Base-by-base conservation (phyloP, 352 stramenopile genomes). In the Globisporangium solare region DNA sequence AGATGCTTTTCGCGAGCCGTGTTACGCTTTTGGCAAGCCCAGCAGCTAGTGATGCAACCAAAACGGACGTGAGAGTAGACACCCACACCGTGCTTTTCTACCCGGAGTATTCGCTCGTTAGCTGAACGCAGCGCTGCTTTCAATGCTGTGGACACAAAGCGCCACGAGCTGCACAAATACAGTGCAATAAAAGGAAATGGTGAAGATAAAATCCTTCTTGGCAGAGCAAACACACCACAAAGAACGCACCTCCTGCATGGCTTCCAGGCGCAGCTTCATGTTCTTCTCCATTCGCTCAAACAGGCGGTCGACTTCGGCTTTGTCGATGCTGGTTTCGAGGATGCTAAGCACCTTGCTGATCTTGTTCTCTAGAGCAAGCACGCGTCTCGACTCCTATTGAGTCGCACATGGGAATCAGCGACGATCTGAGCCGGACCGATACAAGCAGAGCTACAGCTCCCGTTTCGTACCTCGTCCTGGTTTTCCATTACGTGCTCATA, bases 241-340 rank as follows among this genome's bases (percentile, higher is more conserved):
- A 35, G 5, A 50, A 22, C 17, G 1, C 41, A 87, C 76, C 74
- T 87, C 74, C 0, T 83, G 68, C 17, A 87, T 63, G 10, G 72
- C 68, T 32, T 83, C 76, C 18, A 87, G 64, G 3, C 74, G 76
- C 17, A 59, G 53, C 54, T 83, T 84, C 11, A 87, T 55, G 39
- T 67, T 77, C 46, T 54, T 67, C 56, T 83, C 72, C 10, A 78
- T 48, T 20, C 68, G 67, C 35, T 71, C 66, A 2, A 87, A 42
- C 20, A 74, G 56, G n/a, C 63, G 60, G 40, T 78, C 58, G 11
- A 83, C 60, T 42, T 83, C 70, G 3, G 39, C 47, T 24, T 65
- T 70, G 20, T 85, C 72, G 6, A 60, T 55, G 7, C 53, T 39
- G n/a, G 54, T 58, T 58, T 85, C 74, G 1, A 70, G 48, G 1